A percentile compares a stretch with the other conserved stretches of the same genome.
Conservation (phyloP, 2,329 filamentous ascomycete species). For the Colletotrichum siamense region DNA sequence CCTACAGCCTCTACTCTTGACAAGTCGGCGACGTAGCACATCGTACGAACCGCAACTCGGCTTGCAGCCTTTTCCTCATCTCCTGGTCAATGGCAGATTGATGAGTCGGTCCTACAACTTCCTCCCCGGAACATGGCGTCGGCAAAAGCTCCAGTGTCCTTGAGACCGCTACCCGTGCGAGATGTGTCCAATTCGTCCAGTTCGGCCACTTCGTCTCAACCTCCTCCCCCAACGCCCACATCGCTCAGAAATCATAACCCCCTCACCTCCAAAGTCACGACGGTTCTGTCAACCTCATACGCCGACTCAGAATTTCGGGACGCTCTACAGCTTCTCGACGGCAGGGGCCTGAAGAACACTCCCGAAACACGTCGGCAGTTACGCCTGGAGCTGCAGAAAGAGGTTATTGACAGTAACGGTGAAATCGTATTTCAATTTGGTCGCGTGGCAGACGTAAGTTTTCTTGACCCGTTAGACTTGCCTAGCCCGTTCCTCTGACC, state of each 20-base stretch:
- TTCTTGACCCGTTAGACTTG: background rate
- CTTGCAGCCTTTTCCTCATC: background rate
- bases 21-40: no score
- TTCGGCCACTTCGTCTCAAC: background rate
- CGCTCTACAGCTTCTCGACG: slow-evolving; percentile 79
- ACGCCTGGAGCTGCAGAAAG: slow-evolving; percentile 84
- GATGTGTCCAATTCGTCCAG: slow-evolving; percentile 18
- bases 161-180: slow-evolving; percentile 6
- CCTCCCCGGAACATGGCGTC: background rate
- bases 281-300: slow-evolving; percentile 89
- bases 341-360: slow-evolving; percentile 73
- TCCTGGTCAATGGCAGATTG: background rate
- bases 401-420: slow-evolving; percentile 92
- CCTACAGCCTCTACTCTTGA: no score
- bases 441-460: slow-evolving; percentile 79
- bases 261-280: slow-evolving; percentile 81
- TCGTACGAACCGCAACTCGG: no score
- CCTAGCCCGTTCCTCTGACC: background rate
- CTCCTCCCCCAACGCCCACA: slow-evolving; percentile 29
- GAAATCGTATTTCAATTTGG: slow-evolving; percentile 89
- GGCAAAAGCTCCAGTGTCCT: background rate
- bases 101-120: background rate
- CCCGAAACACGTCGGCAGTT: slow-evolving; percentile 80
- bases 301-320: slow-evolving; percentile 91
- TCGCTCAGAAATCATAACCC: slow-evolving; percentile 61